phyloP scores from a whole-genome alignment of 2,329 filamentous ascomycete genomes.

The Bipolaris oryzae region DNA sequence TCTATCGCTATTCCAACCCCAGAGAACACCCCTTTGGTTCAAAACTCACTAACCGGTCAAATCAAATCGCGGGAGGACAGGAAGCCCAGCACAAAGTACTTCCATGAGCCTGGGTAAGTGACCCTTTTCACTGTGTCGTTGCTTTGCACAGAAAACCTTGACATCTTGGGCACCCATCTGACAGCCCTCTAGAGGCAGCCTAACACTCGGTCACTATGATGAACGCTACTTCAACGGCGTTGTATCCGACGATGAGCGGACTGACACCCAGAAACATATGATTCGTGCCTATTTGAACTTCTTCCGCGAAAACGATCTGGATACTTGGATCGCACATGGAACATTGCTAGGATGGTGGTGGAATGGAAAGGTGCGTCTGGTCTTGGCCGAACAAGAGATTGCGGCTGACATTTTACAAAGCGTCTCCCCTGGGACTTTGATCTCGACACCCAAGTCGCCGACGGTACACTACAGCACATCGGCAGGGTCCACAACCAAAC shows the following conservation, averaged over 20 bases:
- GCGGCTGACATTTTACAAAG: slow-evolving; percentile 47
- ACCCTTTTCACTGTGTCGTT: not conserved
- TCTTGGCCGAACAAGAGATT: accelerated
- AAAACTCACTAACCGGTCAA: not conserved
- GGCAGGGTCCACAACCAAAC: slow-evolving; percentile 73
- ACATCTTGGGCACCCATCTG: slow-evolving; percentile 5
- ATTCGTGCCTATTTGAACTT: slow-evolving; percentile 75
- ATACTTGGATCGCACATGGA: slow-evolving; percentile 88
- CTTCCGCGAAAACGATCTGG: slow-evolving; percentile 67
- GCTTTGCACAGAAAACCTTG: not conserved
- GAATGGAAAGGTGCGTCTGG: slow-evolving; percentile 65
- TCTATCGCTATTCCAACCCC: slow-evolving; percentile 30
- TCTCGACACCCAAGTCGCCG: slow-evolving; percentile 78
- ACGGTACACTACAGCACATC: slow-evolving; percentile 68
- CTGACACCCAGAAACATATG: slow-evolving; percentile 70
- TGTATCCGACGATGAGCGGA: slow-evolving; percentile 69
- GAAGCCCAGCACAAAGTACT: slow-evolving; percentile 39
- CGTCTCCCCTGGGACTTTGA: slow-evolving; percentile 87
- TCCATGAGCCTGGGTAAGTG: slow-evolving; percentile 48
- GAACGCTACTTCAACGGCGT: slow-evolving; percentile 68
- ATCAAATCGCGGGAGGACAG: not conserved
- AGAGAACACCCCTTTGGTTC: not conserved
- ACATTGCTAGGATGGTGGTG: slow-evolving; percentile 89
- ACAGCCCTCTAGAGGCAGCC: slow-evolving; percentile 45
- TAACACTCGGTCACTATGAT: slow-evolving; percentile 75